Conservation (phyloP, 2,329 filamentous ascomycete species). For the Exophiala sp. region DNA sequence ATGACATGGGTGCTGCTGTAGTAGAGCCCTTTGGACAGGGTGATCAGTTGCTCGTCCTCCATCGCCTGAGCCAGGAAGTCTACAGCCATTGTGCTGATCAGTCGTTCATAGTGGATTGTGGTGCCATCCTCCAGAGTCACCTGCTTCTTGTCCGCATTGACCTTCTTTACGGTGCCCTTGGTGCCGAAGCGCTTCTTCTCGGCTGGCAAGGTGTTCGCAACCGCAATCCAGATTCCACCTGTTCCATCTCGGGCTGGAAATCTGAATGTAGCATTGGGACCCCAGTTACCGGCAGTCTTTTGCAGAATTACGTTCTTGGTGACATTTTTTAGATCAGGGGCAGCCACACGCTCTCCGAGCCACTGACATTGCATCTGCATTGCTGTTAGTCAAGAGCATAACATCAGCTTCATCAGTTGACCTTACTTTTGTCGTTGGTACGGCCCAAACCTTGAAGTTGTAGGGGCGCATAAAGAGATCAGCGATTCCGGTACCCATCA, state of each 20-base stretch:
- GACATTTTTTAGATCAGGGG: slow-evolving; percentile 88
- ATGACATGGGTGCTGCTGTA: slow-evolving; percentile 98
- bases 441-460: slow-evolving; percentile 99
- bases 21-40: slow-evolving; percentile 82
- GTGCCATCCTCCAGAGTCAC: slow-evolving; percentile 79
- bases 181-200: slow-evolving; percentile 89
- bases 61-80: slow-evolving; percentile 83
- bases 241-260: slow-evolving; percentile 95
- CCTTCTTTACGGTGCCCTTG: slow-evolving; percentile 73
- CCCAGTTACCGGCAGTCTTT: slow-evolving; percentile 96
- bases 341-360: slow-evolving; percentile 97
- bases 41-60: slow-evolving; percentile 76
- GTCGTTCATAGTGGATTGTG: slow-evolving; percentile 82
- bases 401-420: background rate
- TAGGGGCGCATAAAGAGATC: slow-evolving; percentile 98
- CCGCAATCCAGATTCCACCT: slow-evolving; percentile 97
- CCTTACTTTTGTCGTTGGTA: slow-evolving; percentile 87
- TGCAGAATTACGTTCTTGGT: slow-evolving; percentile 91
- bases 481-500: slow-evolving; percentile 81
- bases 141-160: slow-evolving; percentile 77
- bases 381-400: background rate
- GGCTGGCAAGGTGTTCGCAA: slow-evolving; percentile 85
- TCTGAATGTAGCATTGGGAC: slow-evolving; percentile 94
- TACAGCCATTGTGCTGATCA: slow-evolving; percentile 93
- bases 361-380: slow-evolving; percentile 94